These are phyloP conservation scores for Chlorella sp. DNA, from an alignment of 139 green algal genomes.

Conservation along the genomic window DNA sequence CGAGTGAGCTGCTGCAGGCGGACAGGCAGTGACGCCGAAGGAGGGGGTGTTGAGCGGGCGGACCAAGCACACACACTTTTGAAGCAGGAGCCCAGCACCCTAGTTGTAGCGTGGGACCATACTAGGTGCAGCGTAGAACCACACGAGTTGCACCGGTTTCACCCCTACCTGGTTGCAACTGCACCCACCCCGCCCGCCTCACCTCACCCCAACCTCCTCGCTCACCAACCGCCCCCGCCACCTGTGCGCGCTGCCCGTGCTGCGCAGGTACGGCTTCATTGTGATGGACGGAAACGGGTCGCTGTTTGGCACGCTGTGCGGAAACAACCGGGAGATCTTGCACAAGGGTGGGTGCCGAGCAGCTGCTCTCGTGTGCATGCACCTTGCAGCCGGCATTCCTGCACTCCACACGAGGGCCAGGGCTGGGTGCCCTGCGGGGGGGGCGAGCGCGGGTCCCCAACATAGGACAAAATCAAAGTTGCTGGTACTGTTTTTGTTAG, in stretches of 20 bases:
- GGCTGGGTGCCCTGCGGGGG: background rate
- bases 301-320: constrained; percentile 96
- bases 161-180: too few species aligned
- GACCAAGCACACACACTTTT: too few species aligned
- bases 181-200: background rate
- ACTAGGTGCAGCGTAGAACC: too few species aligned
- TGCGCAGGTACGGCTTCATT: constrained; percentile 97
- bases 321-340: constrained; percentile 96
- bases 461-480: too few species aligned
- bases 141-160: too few species aligned
- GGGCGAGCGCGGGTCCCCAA: too few species aligned
- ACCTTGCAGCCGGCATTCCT: background rate
- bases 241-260: background rate
- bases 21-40: too few species aligned
- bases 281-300: constrained; percentile 99
- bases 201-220: background rate
- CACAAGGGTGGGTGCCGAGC: constrained; percentile 77
- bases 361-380: background rate
- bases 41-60: too few species aligned
- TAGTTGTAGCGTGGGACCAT: too few species aligned
- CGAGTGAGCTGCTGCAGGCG: too few species aligned
- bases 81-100: too few species aligned
- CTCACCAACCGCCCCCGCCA: background rate
- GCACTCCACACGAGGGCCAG: background rate
- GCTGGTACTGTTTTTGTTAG: too few species aligned